Percentiles rank a stretch among this genome's conserved stretches.
Evolutionary conservation across 352 stramenopile genomes (phyloP).

Genomic region (Hyaloperonospora arabidopsidis): DNA sequence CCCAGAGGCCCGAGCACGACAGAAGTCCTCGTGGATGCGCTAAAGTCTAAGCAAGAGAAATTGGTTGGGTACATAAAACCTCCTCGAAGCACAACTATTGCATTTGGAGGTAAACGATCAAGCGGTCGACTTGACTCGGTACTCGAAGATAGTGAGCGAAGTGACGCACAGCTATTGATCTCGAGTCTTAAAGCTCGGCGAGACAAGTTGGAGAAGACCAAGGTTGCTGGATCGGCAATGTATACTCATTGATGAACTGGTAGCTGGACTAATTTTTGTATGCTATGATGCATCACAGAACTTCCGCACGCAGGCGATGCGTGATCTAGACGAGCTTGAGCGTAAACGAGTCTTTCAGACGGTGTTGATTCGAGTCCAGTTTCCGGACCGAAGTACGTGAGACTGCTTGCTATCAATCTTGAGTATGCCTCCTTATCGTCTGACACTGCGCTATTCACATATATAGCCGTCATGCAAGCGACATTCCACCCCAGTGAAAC

Average conservation of each 20-base stretch:
- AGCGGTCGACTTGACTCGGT: constrained; percentile 13
- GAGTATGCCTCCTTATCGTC: constrained; percentile 1
- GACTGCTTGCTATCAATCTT: neutral
- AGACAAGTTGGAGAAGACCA: constrained; percentile 66
- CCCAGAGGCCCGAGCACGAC: constrained; percentile 69
- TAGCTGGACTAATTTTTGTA: constrained; percentile 6
- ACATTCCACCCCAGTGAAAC: constrained; percentile 79
- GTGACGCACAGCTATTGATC: constrained; percentile 62
- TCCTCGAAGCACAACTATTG: constrained; percentile 53
- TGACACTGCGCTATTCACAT: constrained; percentile 4
- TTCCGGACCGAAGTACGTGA: constrained; percentile 67
- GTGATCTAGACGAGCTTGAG: constrained; percentile 80
- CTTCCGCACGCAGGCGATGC: constrained; percentile 83
- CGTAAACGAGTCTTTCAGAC: constrained; percentile 74
- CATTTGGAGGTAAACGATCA: constrained; percentile 22
- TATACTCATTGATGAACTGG: neutral
- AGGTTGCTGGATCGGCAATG: constrained; percentile 32
- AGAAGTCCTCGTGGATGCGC: constrained; percentile 60
- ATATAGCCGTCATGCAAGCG: constrained; percentile 67
- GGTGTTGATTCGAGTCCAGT: constrained; percentile 73
- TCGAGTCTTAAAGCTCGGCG: constrained; percentile 66
- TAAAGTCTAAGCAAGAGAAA: constrained; percentile 75
- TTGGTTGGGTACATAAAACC: constrained; percentile 53
- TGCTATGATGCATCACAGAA: constrained; percentile 36
- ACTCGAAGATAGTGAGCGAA: constrained; percentile 30